Conservation (phyloP, 108 stramenopile genomes). For the Mayamaea pseudoterrestris region DNA sequence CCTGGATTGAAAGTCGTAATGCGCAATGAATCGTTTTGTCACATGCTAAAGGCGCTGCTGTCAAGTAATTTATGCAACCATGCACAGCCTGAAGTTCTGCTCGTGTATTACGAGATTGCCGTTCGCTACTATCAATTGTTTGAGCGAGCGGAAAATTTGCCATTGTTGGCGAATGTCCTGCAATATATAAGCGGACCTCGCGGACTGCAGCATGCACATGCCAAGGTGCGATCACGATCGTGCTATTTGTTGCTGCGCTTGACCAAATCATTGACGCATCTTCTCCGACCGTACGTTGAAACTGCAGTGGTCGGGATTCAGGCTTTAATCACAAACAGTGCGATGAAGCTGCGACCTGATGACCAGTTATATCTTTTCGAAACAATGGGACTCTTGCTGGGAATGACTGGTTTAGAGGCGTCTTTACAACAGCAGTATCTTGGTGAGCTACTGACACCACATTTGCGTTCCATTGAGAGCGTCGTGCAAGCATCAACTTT, state of each 20-base stretch:
- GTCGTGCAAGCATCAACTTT: conserved; percentile 21
- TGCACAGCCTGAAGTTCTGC: conserved; percentile 43
- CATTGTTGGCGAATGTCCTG: conserved; percentile 32
- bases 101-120: conserved; percentile 51
- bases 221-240: conserved; percentile 39
- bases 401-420: conserved; percentile 44
- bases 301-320: conserved; percentile 56
- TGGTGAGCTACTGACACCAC: conserved; percentile 52
- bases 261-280: conserved; percentile 32
- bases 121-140: conserved; percentile 49
- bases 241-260: conserved; percentile 50
- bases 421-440: conserved; percentile 38
- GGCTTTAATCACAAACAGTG: conserved; percentile 32
- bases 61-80: conserved; percentile 43
- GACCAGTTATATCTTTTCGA: conserved; percentile 65
- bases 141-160: background rate
- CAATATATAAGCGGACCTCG: conserved; percentile 34
- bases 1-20: conserved; percentile 56
- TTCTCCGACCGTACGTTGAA: conserved; percentile 49
- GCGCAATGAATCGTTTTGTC: conserved; percentile 38
- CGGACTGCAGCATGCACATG: conserved; percentile 47
- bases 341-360: conserved; percentile 31
- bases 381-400: conserved; percentile 55
- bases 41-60: conserved; percentile 40
- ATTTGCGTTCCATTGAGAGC: conserved; percentile 43